Conservation (phyloP, 192 early-diverging fungal species). For the Allomyces arbusculus region DNA sequence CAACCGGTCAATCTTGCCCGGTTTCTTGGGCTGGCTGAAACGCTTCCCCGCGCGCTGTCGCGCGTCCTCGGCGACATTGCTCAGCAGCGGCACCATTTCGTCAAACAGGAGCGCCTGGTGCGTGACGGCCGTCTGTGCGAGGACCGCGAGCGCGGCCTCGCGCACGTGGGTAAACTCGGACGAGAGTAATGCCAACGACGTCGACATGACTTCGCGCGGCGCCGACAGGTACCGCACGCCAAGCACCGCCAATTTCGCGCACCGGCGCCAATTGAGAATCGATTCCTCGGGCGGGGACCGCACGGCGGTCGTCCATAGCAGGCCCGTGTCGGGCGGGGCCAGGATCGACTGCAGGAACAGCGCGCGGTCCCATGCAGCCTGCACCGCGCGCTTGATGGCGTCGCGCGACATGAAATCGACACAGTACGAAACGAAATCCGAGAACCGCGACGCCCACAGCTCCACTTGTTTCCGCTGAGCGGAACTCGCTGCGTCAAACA, state of each 20-base stretch:
- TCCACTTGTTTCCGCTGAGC: neutral
- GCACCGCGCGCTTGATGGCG: neutral
- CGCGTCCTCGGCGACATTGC: neutral
- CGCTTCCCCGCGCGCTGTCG: neutral
- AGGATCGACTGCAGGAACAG: neutral
- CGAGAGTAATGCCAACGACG: neutral
- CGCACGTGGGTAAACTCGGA: neutral
- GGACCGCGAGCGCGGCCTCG: neutral
- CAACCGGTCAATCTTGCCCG: neutral
- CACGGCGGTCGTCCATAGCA: neutral
- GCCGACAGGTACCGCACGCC: neutral
- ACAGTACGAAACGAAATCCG: neutral
- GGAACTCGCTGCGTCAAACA: neutral
- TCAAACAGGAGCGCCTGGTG: neutral
- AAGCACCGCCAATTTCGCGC: neutral
- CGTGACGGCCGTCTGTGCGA: neutral
- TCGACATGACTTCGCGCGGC: neutral
- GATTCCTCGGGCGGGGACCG: neutral
- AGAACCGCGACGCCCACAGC: neutral
- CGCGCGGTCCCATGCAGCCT: neutral
- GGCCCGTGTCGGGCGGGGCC: neutral
- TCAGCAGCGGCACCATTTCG: neutral
- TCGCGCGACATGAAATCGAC: neutral
- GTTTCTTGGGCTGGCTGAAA: neutral
- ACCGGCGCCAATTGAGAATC: neutral